Evolutionary conservation across 2,329 filamentous ascomycete genomes (phyloP), one percentile per base, ranked within the genome.

Genomic region (Microcyclosporella mali): DNA sequence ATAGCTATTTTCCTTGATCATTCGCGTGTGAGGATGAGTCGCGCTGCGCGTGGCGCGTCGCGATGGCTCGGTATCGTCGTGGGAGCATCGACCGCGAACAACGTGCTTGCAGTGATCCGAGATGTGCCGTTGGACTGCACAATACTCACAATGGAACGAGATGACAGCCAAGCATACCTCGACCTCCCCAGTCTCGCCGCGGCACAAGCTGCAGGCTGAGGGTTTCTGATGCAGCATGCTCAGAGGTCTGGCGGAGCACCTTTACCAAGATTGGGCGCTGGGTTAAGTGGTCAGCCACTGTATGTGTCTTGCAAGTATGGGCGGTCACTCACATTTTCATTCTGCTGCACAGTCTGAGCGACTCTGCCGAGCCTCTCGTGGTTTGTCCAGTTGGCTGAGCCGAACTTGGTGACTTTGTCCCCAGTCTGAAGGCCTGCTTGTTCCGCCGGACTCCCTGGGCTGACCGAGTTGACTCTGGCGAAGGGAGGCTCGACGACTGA

Each of bases 161-260:
- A 69, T 95, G 89, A 64, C 90, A 98, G 41, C 90, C 90, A 57
- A 98, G 70, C 63, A 94, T 70, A 10, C 90, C 92, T 64, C 88
- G 76, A 21, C 92, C 92, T 53, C 90, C 90, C 90, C 92, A 98
- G 60, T 89, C 75, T 33, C 79, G 78, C 56, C 79, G 77, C 40
- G 90, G 90, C 36, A 74, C 86, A 51, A 98, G 68, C 51, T 78
- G 81, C 57, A 95, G 67, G 44, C 81, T 75, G 45, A 92, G 35
- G 63, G 61, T 49, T 69, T 68, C 41, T 78, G 75, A 38, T 71
- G 75, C 35, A 82, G 68, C 55, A 49, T 85, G 80, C 19, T 77
- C 72, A 37, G 28, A 31, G 3, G 25, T 35, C 71, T 72, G 62
- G 70, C 79, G 84, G 82, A 66, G 43, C 10, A 65, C 71, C 59